Conservation (phyloP, 768 basidiomycete genomes). For the Lactarius quietus region DNA sequence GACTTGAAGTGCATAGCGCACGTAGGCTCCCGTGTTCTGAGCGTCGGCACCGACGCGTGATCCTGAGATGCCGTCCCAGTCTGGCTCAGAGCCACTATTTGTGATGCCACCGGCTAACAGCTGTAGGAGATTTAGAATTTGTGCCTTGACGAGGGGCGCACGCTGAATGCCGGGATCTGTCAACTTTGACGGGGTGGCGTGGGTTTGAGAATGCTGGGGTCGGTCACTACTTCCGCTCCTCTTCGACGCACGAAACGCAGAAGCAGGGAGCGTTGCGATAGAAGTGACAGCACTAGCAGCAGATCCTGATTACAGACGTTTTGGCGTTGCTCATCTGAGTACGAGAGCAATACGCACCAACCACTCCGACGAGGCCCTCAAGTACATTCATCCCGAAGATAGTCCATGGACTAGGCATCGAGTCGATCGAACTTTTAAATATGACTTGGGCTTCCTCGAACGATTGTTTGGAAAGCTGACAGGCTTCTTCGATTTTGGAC, state of each 20-base stretch:
- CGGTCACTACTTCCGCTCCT: background rate
- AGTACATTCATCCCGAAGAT: slow-evolving; percentile 3
- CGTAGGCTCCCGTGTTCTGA: background rate
- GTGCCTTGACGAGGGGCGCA: slow-evolving; percentile 5
- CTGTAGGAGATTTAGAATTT: background rate
- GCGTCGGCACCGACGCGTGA: background rate
- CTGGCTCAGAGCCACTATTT: background rate
- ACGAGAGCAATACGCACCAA: background rate
- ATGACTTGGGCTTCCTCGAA: background rate
- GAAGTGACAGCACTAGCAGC: background rate
- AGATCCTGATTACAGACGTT: background rate
- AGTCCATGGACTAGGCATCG: slow-evolving; percentile 2
- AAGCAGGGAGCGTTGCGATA: background rate
- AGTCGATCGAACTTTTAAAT: background rate
- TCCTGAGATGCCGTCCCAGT: background rate
- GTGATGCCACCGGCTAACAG: background rate
- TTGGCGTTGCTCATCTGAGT: background rate
- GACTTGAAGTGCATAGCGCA: background rate
- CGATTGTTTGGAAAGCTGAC: background rate
- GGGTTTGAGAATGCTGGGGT: background rate
- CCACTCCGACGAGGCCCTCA: slow-evolving; percentile 2
- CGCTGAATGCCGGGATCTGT: slow-evolving; percentile 1
- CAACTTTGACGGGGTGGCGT: background rate
- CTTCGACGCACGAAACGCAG: background rate
- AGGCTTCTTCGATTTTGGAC: background rate